Conservation (phyloP, 345 rosid genomes). For the Corchorus olitorius region DNA sequence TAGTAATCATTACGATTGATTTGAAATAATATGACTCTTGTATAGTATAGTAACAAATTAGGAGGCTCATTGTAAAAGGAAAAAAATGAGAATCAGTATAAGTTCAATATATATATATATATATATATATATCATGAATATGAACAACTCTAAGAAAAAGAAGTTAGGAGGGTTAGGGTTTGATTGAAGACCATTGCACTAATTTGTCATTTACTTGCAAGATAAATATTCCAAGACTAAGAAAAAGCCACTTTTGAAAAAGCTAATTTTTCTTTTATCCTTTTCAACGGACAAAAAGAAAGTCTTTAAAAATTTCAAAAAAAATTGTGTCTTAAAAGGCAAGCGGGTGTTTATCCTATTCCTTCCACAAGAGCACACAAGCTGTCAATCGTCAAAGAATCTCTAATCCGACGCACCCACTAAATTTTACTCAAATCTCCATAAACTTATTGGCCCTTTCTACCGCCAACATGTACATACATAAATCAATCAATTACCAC, state of each 20-base stretch:
- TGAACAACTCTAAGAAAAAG: not conserved
- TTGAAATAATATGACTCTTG: no score
- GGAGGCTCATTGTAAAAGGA: no score
- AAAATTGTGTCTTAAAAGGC: not conserved
- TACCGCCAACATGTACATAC: not conserved
- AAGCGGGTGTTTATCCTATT: not conserved
- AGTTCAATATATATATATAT: not conserved
- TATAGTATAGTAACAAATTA: no score
- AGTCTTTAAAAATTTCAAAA: not conserved
- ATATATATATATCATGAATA: no score
- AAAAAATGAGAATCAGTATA: not conserved
- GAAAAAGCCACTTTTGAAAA: not conserved
- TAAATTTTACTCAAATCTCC: not conserved
- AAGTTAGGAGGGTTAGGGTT: not conserved
- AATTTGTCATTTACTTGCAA: not conserved
- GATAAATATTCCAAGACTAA: not conserved
- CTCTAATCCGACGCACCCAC: not conserved
- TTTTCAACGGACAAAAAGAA: not conserved
- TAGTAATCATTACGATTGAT: no score
- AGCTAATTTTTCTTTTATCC: not conserved
- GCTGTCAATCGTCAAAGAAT: not conserved
- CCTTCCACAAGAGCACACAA: not conserved
- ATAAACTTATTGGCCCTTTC: not conserved
- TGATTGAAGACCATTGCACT: not conserved
- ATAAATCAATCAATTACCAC: not conserved